phyloP scores from a whole-genome alignment of 2,329 filamentous ascomycete species.

The Aspergillus awamori region DNA sequence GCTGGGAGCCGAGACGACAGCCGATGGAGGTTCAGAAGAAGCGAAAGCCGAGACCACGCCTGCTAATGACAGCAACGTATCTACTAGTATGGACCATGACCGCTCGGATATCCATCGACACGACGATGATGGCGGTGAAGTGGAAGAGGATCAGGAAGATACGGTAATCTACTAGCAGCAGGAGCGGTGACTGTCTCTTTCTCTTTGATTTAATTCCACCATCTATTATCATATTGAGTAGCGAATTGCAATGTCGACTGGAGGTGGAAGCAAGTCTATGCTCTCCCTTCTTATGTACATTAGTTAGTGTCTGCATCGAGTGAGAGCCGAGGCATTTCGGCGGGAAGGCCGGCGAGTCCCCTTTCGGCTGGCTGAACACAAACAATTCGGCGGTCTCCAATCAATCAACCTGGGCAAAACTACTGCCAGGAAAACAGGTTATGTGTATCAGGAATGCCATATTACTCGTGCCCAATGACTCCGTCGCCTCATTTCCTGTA shows the following conservation, averaged over 20 bases:
- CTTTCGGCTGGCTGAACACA: neutral
- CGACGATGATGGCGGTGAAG: conserved; percentile 73
- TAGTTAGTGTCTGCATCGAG: conserved; percentile 6
- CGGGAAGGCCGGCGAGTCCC: neutral
- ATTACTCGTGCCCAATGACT: conserved; percentile 12
- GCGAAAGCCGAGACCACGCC: conserved; percentile 28
- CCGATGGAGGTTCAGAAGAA: conserved; percentile 20
- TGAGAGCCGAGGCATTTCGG: conserved; percentile 21
- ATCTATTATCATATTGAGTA: neutral
- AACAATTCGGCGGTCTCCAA: neutral
- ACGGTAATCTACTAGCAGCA: conserved; percentile 76
- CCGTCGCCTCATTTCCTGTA: neutral
- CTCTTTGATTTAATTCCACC: neutral
- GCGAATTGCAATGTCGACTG: neutral
- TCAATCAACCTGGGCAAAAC: neutral
- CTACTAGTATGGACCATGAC: conserved; percentile 39
- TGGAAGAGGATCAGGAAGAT: conserved; percentile 84
- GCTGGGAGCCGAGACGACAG: conserved; percentile 27
- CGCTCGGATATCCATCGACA: conserved; percentile 48
- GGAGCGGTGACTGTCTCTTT: neutral
- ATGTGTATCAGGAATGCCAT: neutral
- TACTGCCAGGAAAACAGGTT: neutral
- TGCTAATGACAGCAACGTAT: conserved; percentile 29
- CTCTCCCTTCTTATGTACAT: neutral
- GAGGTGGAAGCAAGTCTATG: neutral